Base-by-base conservation (phyloP, 805 yeast species). In the Pichia nakasei region DNA sequence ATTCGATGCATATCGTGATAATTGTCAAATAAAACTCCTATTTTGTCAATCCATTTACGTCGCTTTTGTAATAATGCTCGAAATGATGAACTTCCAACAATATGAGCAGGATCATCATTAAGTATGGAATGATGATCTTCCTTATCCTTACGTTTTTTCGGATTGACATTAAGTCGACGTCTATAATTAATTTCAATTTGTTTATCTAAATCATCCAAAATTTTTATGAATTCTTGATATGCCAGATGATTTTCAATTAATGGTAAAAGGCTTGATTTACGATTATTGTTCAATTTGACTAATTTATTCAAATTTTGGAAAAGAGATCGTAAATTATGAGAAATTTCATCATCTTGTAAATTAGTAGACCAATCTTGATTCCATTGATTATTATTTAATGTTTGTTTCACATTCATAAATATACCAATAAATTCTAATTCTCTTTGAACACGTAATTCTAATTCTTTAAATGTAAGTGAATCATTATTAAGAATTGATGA, bases 171-270 rank as follows among this genome's bases (percentile, higher is more conserved):
- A 44, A 84, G 73, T 47, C 97, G 70, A 61, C 88, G 84, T 50
- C 84, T 66, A 59, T 89, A 93, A 19, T 95, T 89, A 61, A 86
- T 97, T 59, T 93, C 98, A 32, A 93, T 89, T 64, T 93, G 99
- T 60, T 91, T 93, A 61, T 93, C 97, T 52, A 93, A 69, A 58
- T 93, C 97, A 45, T 93, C 97, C 47, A 88, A 64, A 42, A 93
- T 89, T 12, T 91, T 83, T 46, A 81, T 70, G 61, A 86, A 93
- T 61, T 93, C 98, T 60, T 91, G 96, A 79, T 89, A 93, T 22
- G 97, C 96, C 54, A 93, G 70, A 53, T 85, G 95, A 51, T 85
- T 93, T 52, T 88, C 91, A 15, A 93, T 73, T 1, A 82, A 54
- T 1, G 95, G 94, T 22, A 80, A 65, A 32, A 93, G 57, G 35